These are phyloP conservation scores for Podospora anserina DNA, from an alignment of 495 filamentous ascomycete species.

Conservation along the genomic window DNA sequence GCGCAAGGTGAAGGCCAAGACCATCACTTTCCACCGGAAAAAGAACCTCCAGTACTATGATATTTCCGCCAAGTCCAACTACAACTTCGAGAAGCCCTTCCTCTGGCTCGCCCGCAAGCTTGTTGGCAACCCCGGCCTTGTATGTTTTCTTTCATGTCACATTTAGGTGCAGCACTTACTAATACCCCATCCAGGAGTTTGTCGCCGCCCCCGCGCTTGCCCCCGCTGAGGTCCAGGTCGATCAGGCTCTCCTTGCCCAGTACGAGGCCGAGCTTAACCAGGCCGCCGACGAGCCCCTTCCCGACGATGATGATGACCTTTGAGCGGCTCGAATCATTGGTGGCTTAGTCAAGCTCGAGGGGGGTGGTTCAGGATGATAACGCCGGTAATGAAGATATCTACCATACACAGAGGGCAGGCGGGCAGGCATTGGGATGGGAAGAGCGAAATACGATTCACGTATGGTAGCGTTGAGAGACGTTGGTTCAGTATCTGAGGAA, in stretches of 20 bases:
- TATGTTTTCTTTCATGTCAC: slow-evolving; percentile 45
- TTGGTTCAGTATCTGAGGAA: slow-evolving; percentile 15
- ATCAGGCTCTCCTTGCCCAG: slow-evolving; percentile 72
- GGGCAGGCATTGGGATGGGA: slow-evolving; percentile 24
- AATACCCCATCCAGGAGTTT: slow-evolving; percentile 68
- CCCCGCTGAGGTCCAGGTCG: slow-evolving; percentile 85
- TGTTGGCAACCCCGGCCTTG: slow-evolving; percentile 86
- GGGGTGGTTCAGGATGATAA: slow-evolving; percentile 26
- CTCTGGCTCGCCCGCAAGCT: slow-evolving; percentile 98
- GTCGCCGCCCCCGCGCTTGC: slow-evolving; percentile 92
- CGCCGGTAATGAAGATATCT: slow-evolving; percentile 35
- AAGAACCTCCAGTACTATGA: slow-evolving; percentile 99
- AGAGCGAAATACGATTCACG: slow-evolving; percentile 10
- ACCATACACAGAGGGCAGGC: slow-evolving; percentile 25
- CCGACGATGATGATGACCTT: slow-evolving; percentile 78
- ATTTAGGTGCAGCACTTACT: background rate
- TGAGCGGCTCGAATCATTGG: slow-evolving; percentile 33
- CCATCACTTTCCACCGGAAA: slow-evolving; percentile 99
- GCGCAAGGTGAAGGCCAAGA: slow-evolving; percentile 99
- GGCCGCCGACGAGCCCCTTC: slow-evolving; percentile 79
- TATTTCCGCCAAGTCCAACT: slow-evolving; percentile 99
- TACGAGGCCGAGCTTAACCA: slow-evolving; percentile 87
- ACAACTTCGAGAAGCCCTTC: slow-evolving; percentile 99
- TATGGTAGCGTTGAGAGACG: slow-evolving; percentile 14
- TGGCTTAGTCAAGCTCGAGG: slow-evolving; percentile 15